Conservation (phyloP, 441 rosid genomes). For the Erodium texanum region DNA sequence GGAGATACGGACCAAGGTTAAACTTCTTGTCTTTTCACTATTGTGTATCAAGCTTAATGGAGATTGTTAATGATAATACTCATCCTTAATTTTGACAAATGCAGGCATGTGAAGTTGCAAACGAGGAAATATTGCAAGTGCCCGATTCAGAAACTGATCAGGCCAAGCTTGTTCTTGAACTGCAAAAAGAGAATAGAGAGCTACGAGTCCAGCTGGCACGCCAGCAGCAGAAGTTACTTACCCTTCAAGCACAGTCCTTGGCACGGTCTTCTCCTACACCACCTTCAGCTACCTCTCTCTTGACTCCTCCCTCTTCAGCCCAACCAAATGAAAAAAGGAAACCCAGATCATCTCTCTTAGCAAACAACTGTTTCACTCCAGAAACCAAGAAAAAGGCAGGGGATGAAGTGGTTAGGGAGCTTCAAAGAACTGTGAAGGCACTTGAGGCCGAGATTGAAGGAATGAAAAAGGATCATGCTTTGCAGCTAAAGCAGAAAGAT, state of each 20-base stretch:
- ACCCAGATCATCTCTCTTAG: constrained; percentile 52
- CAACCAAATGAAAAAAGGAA: constrained; percentile 46
- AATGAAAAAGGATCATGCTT: constrained; percentile 63
- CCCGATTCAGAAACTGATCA: constrained; percentile 47
- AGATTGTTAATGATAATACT: no score
- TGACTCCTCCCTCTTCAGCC: constrained; percentile 69
- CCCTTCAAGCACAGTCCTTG: constrained; percentile 52
- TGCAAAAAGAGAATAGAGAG: constrained; percentile 81
- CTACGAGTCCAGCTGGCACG: constrained; percentile 58
- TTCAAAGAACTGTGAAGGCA: constrained; percentile 46
- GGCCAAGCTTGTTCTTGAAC: constrained; percentile 62
- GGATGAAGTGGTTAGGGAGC: constrained; percentile 50
- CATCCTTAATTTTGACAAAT: not conserved
- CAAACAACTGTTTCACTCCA: constrained; percentile 72
- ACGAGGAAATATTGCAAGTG: constrained; percentile 39
- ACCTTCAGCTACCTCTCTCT: constrained; percentile 51
- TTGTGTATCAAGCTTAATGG: no score
- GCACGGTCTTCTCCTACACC: constrained; percentile 43
- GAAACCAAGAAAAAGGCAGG: constrained; percentile 47
- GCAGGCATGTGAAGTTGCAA: constrained; percentile 42
- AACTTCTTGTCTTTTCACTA: not conserved
- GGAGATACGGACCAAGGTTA: constrained; percentile 67
- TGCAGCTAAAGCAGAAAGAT: constrained; percentile 67
- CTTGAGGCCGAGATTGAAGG: constrained; percentile 62
- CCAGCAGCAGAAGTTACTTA: constrained; percentile 63